Evolutionary conservation across 768 basidiomycete genomes (phyloP), one percentile per base, ranked within the genome.

Genomic region (Zangia roseola): DNA sequence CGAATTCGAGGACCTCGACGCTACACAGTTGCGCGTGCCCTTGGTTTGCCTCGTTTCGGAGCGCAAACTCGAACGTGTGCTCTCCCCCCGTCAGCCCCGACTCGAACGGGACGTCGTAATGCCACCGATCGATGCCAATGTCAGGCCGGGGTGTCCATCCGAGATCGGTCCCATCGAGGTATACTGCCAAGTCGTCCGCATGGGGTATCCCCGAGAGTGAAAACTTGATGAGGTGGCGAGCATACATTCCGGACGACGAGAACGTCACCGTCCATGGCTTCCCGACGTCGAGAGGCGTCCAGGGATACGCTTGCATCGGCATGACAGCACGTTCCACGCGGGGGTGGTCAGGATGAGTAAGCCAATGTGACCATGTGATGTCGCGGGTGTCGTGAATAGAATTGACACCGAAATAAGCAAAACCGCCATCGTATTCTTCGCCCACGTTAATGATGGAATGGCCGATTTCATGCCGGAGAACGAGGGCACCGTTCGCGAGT

Each of bases 401-500:
- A 58, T 91, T 88, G 30, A 76, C 73, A 14, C 88, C 88, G 56
- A 76, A 87, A 64, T 91, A 91, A 4, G 73, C 83, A 52, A 67
- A 81, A 5, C 86, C 88, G 12, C 88, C 88, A 54, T 91, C 89
- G 60, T 91, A 90, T 68, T 90, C 88, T 67, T 91, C 89, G 5
- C 89, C 89, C 17, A 88, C 83, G 7, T 80, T 70, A 56, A 90
- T 86, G 40, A 90, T 80, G 20, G 86, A 88, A 67, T 91, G 88
- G 0, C 88, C 88, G 1, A 90, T 78, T 64, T 90, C 88, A 58
- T 89, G 88, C 6, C 87, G 78, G 25, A 91, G 75, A 6, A 90
- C 86, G 17, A 87, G 75, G 16, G 86, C 79, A 0, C 88, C 88
- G 45, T 90, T 91, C 12, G 81, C 74, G 17, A 79, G 65, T 1